Evolutionary conservation across 2,329 filamentous ascomycete species (phyloP), one percentile per base, ranked within the genome.

Genomic region (Paecilomyces sp.): DNA sequence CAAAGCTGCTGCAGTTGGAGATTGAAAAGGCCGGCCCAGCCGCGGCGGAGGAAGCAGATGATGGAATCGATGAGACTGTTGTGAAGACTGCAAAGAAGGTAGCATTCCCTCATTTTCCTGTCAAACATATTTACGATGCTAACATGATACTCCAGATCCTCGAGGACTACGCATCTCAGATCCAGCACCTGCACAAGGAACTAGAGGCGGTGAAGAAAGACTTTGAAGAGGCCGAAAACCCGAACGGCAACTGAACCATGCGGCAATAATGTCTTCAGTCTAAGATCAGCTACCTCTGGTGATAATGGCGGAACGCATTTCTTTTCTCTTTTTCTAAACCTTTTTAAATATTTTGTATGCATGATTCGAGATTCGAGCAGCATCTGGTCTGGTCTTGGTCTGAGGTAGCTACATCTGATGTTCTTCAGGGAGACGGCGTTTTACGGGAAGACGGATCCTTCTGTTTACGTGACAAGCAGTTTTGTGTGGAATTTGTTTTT

Each of bases 61-160:
- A 75, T 28, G 73, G 77, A 22, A 72, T 88, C 54, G 81, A 85
- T 55, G 85, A 86, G 64, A 79, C 83, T 55, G 81, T 84, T 5
- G 76, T 87, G 70, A 83, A 80, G 72, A 80, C 80, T 60, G 79
- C 85, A 51, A 84, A 83, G 68, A 86, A 87, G 82, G 84, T 85
- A 73, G 56, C 76, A 61, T 36, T 6, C 11, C 7, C 15, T 28
- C 3, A 13, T 3, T 12, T 2, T 15, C 36, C 59, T 11, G 15
- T 13, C 31, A 53, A 18, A 15, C 25, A 24, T 15, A 28, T 24
- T 34, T 8, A 52, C 3, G 36, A 50, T 56, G 12, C 56, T 62
- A 31, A 64, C 61, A 70, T 58, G 22, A 15, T 41, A 12, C 36
- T 25, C 28, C 60, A 82, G 80, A 79, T 81, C 61, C 70, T 82